These are phyloP conservation scores for Eucalyptus tenuipes DNA, from an alignment of 345 rosid species.

Conservation along the genomic window DNA sequence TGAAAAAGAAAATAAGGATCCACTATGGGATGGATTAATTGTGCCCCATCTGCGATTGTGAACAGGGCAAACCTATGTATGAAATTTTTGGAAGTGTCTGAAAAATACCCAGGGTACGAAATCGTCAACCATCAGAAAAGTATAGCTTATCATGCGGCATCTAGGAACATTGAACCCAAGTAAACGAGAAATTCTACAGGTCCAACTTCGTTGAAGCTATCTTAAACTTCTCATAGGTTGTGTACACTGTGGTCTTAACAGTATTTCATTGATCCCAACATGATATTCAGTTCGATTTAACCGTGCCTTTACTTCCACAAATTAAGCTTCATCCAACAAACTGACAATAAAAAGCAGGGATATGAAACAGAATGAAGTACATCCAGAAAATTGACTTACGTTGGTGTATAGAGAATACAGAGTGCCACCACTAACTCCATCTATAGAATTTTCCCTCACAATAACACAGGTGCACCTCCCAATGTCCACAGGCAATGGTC, in stretches of 20 bases:
- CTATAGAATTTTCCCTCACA: conserved; percentile 50
- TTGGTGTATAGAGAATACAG: conserved; percentile 71
- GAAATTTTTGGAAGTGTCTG: neutral
- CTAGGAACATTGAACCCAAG: neutral
- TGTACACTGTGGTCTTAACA: neutral
- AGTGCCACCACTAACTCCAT: conserved; percentile 41
- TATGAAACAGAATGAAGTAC: neutral
- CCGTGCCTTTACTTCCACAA: neutral
- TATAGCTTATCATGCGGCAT: neutral
- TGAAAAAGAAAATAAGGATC: neutral
- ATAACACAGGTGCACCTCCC: conserved; percentile 86
- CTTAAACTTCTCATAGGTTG: neutral
- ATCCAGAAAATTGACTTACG: conserved; percentile 24
- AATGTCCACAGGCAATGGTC: conserved; percentile 80
- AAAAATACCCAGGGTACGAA: neutral
- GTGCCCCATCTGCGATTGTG: neutral
- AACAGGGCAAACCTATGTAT: neutral
- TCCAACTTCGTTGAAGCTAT: neutral
- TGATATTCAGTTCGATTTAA: neutral
- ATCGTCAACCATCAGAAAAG: neutral
- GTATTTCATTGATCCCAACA: neutral
- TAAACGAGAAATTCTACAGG: neutral
- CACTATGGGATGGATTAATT: neutral
- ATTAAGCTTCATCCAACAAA: neutral
- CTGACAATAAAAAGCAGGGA: neutral